These are phyloP conservation scores for Fistulinella prunicolor DNA, from an alignment of 768 basidiomycete genomes.

Conservation along the genomic window DNA sequence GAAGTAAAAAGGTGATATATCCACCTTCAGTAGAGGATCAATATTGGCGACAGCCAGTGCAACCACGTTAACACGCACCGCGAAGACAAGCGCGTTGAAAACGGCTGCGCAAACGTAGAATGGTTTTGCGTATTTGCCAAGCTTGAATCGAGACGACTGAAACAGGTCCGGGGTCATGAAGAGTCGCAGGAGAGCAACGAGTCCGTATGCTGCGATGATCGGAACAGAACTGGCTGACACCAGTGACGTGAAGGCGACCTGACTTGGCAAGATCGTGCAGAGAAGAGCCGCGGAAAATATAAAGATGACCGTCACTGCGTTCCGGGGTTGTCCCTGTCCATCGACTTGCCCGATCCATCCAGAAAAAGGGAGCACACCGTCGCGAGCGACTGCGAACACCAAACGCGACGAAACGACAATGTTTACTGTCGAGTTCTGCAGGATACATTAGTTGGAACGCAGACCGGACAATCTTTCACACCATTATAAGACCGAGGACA, in stretches of 20 bases:
- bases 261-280: slow-evolving; percentile 85
- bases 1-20: slow-evolving; percentile 85
- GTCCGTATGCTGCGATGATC: slow-evolving; percentile 83
- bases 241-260: slow-evolving; percentile 89
- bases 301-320: slow-evolving; percentile 87
- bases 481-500: slow-evolving; percentile 79
- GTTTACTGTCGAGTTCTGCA: slow-evolving; percentile 81
- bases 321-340: slow-evolving; percentile 65
- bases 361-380: slow-evolving; percentile 84
- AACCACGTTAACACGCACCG: slow-evolving; percentile 43
- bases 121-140: slow-evolving; percentile 62
- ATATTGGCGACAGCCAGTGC: not conserved
- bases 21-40: slow-evolving; percentile 47
- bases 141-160: slow-evolving; percentile 65
- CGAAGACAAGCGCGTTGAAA: slow-evolving; percentile 74
- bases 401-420: slow-evolving; percentile 87
- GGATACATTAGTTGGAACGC: not conserved
- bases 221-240: slow-evolving; percentile 84
- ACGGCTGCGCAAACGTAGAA: slow-evolving; percentile 66
- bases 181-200: slow-evolving; percentile 74
- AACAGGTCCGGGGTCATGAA: slow-evolving; percentile 75
- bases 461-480: slow-evolving; percentile 32
- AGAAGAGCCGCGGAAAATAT: slow-evolving; percentile 70
- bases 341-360: slow-evolving; percentile 80
- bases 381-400: slow-evolving; percentile 88